Evolutionary conservation across 2,329 filamentous ascomycete genomes (phyloP), one percentile per base, ranked within the genome.

Genomic region (Xylaria multiplex): DNA sequence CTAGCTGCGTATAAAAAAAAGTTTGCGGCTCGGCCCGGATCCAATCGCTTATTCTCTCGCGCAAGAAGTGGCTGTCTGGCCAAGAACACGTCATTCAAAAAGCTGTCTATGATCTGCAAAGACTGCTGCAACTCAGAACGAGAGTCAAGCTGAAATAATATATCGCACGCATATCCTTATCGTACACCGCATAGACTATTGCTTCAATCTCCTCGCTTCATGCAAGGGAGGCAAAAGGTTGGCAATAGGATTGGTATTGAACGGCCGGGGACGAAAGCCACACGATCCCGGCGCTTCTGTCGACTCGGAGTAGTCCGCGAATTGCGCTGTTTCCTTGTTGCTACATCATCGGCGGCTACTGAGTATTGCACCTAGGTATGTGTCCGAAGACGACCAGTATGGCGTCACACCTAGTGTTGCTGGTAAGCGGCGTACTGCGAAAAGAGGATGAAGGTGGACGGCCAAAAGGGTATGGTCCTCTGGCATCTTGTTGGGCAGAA

Each of bases 131-230:
- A 5, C 37, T 27, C 6, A 22, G 4, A 43, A 45, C 9, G 59
- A 59, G 40, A 59, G 6, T 30, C 14, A 16, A 62, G 64, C 59
- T 62, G 59, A 59, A 40, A 6, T 37, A 49, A 16, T 27, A 22
- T 48, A 30, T 24, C 16, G 22, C 37, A 35, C 55, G 54, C 53
- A 57, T 46, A 53, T 35, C 46, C 35, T 59, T 16, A 37, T 32
- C 40, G 30, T 13, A 48, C 43, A 67, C 53, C 4, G 62, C 65
- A 67, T 67, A 56, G n/a, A 65, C 62, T 67, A 67, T 62, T 67
- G 65, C 54, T 35, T 61, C 46, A 19, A 16, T 40, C 40, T 49
- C 35, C 48, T 42, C 45, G n/a, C 19, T 42, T 37, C 13, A 55
- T 54, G 54, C 54, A 55, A 50, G 58, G 24, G 42, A 54, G 32